These are phyloP conservation scores for Termitomyces sp. DNA, from an alignment of 768 basidiomycete genomes.

Conservation along the genomic window DNA sequence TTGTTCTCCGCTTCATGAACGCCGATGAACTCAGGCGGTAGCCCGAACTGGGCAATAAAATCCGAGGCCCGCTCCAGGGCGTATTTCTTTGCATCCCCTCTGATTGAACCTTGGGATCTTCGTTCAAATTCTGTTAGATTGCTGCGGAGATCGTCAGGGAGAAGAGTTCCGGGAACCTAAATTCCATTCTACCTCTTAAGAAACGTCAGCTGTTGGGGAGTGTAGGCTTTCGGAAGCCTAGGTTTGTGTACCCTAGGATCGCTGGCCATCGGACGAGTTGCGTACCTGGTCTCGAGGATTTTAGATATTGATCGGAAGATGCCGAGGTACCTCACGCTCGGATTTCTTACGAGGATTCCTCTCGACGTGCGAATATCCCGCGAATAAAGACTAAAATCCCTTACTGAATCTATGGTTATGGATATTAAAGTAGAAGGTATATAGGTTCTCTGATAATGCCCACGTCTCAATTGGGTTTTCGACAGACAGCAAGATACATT, in stretches of 20 bases:
- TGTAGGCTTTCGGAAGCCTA: slow-evolving; percentile 62
- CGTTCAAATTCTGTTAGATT: slow-evolving; percentile 56
- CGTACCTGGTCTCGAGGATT: slow-evolving; percentile 11
- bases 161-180: slow-evolving; percentile 1
- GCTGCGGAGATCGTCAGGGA: slow-evolving; percentile 22
- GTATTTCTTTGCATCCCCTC: slow-evolving; percentile 70
- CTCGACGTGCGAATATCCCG: not conserved
- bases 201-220: slow-evolving; percentile 58
- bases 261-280: slow-evolving; percentile 32
- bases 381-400: not conserved
- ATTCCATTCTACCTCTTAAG: slow-evolving; percentile 38
- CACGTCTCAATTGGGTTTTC: slow-evolving; percentile 45
- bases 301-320: slow-evolving; percentile 19
- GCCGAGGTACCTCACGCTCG: slow-evolving; percentile 28
- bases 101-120: slow-evolving; percentile 51
- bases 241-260: slow-evolving; percentile 66
- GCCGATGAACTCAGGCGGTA: slow-evolving; percentile 50
- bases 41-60: slow-evolving; percentile 55
- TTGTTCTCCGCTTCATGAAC: slow-evolving; percentile 56
- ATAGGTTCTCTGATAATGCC: not conserved
- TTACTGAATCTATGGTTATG: not conserved
- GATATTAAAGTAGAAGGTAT: slow-evolving; percentile 18
- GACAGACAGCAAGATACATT: slow-evolving; percentile 71
- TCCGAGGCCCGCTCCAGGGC: slow-evolving; percentile 60
- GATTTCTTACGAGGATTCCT: slow-evolving; percentile 9